Evolutionary conservation across 1,284 basidiomycete genomes (phyloP).

Genomic region (Exsudoporus floridanus): DNA sequence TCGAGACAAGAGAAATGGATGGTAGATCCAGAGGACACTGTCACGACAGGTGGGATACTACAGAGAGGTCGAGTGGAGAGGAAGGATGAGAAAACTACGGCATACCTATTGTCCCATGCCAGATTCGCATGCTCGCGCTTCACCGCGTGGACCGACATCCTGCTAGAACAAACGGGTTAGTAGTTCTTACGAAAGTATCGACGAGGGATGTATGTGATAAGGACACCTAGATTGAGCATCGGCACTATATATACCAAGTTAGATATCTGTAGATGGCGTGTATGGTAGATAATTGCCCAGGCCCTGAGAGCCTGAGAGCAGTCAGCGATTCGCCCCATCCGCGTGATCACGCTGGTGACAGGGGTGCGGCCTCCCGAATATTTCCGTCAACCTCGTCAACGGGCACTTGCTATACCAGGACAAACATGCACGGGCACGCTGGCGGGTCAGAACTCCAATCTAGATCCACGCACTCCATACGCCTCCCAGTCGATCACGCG

Average conservation of each 20-base stretch:
- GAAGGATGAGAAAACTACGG: neutral
- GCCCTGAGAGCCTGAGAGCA: neutral
- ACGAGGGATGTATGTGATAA: neutral
- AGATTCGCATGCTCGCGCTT: constrained; percentile 50
- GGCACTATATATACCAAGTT: constrained; percentile 18
- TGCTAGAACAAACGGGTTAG: neutral
- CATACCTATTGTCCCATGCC: constrained; percentile 60
- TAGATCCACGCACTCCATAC: constrained; percentile 10
- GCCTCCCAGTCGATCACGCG: constrained; percentile 25
- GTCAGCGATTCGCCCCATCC: neutral
- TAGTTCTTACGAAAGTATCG: neutral
- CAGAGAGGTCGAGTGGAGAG: neutral
- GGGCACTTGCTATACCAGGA: neutral
- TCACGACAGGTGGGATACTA: constrained; percentile 52
- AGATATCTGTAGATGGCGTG: constrained; percentile 1
- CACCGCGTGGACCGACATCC: constrained; percentile 55
- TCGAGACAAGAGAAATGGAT: constrained; percentile 61
- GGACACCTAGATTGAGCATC: constrained; percentile 16
- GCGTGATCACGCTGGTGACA: neutral
- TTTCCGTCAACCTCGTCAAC: neutral
- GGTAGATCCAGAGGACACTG: constrained; percentile 51
- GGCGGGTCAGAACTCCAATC: neutral
- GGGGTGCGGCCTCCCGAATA: neutral
- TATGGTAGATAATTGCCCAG: neutral
- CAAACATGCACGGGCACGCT: neutral